phyloP scores from a whole-genome alignment of 768 basidiomycete species.

The Thelephora ganbajun region DNA sequence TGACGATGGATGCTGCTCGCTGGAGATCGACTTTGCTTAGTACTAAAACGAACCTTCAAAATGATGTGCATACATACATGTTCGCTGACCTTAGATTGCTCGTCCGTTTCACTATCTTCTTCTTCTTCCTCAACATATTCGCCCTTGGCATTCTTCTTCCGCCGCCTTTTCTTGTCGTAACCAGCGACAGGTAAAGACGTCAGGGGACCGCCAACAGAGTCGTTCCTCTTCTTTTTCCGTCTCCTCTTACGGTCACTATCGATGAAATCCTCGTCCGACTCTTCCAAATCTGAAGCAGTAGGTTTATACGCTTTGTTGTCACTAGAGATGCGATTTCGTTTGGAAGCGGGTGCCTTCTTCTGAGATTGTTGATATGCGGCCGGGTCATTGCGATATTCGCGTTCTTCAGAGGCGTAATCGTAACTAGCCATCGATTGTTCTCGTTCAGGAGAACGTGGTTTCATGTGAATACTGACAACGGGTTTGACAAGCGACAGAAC shows the following conservation, averaged over 20 bases:
- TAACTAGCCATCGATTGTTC: constrained; percentile 41
- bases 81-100: constrained; percentile 29
- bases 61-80: constrained; percentile 20
- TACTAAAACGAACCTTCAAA: too few relatives aligned
- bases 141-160: constrained; percentile 25
- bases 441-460: constrained; percentile 46
- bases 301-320: constrained; percentile 82
- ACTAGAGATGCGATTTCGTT: constrained; percentile 48
- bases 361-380: background rate
- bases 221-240: constrained; percentile 39
- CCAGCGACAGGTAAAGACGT: constrained; percentile 55
- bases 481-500: constrained; percentile 33
- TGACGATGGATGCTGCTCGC: too few relatives aligned
- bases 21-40: too few relatives aligned
- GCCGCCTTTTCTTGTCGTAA: constrained; percentile 48
- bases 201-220: constrained; percentile 38
- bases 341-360: constrained; percentile 19
- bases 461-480: constrained; percentile 47
- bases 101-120: constrained; percentile 31
- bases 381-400: constrained; percentile 30
- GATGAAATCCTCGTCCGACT: constrained; percentile 41
- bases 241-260: constrained; percentile 38
- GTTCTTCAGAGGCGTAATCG: constrained; percentile 69
- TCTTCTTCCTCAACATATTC: constrained; percentile 25
- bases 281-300: constrained; percentile 46